Evolutionary conservation across 208 protist genomes (phyloP), one percentile per base, ranked within the genome.

Genomic region (Leishmania aethiopica): DNA sequence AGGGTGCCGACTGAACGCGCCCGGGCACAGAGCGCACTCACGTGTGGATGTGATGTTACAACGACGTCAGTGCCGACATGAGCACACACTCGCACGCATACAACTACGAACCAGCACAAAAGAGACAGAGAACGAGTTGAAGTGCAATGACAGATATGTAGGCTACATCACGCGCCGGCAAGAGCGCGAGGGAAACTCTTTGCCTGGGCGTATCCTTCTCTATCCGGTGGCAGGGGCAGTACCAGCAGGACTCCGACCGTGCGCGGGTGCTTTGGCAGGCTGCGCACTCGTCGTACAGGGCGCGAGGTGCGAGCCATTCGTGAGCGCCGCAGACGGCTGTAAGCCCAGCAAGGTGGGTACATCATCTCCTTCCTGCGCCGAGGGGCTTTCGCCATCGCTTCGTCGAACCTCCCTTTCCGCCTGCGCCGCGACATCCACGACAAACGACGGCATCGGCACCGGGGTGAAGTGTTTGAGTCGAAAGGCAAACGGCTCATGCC

Each of bases 401-500:
- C 69, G 15, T 45, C 75, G 67, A 32, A 70, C 75, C 53, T 85
- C 82, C 51, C 55, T 71, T 1, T 85, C 82, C 11, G 82, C 82
- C 51, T 78, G 71, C 1, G 82, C 40, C 11, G 72, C 40, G 17
- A 85, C 70, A 49, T 85, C 77, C 32, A 85, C 32, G 17, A 47
- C 60, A 47, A 85, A 82, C n/a, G 32, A 3, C 3, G 82, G 82
- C 72, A 81, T 59, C 2, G 62, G n/a, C 2, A 85, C 82, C 8
- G 77, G 71, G 2, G 72, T 77, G 45, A 78, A 81, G 64, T 79
- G 82, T 7, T 75, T 53, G 57, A 85, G 72, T 3, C 76, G 82
- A 47, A 80, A 85, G 17, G 59, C 64, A 40, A 85, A 85, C 15
- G 82, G 66, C 45, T 85, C 82, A 73, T 85, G 82, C 28, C 19